phyloP scores from a whole-genome alignment of 2,329 filamentous ascomycete genomes.

The Volutella citrinella region DNA sequence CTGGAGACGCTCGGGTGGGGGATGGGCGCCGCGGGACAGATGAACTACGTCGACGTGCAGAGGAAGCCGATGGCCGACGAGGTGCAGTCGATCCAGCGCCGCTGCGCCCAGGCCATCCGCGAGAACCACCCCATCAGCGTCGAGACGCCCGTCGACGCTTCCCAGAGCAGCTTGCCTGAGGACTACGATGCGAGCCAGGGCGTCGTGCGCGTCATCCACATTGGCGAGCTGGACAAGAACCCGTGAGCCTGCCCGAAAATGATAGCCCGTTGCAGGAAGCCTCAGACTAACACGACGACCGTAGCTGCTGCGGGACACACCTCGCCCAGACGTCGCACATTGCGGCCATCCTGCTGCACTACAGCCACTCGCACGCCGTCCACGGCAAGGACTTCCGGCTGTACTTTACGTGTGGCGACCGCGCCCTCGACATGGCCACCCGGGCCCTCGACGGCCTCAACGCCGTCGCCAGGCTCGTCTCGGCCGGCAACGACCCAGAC shows the following conservation, averaged over 20 bases:
- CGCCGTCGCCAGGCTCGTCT: constrained; percentile 22
- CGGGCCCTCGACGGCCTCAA: constrained; percentile 21
- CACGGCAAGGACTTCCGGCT: constrained; percentile 31
- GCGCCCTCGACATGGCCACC: constrained; percentile 22
- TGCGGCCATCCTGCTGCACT: constrained; percentile 25
- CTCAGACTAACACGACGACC: neutral
- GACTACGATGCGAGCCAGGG: constrained; percentile 31
- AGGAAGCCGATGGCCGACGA: constrained; percentile 24
- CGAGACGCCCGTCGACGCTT: constrained; percentile 22
- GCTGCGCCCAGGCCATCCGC: constrained; percentile 25
- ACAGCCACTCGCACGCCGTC: constrained; percentile 25
- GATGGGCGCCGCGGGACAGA: constrained; percentile 23
- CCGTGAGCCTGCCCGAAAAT: constrained; percentile 19
- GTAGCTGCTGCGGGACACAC: constrained; percentile 30
- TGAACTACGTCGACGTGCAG: constrained; percentile 31
- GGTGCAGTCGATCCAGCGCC: constrained; percentile 20
- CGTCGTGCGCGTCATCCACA: constrained; percentile 26
- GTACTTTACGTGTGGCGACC: constrained; percentile 26
- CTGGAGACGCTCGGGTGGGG: constrained; percentile 29
- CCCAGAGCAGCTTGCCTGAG: constrained; percentile 19
- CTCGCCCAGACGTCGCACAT: constrained; percentile 29
- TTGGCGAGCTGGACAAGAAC: constrained; percentile 28
- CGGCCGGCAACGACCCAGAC: constrained; percentile 17
- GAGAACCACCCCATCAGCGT: constrained; percentile 21
- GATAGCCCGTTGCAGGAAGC: accelerated